Conservation (phyloP, 805 yeast species). For the Candida sphagnicola region DNA sequence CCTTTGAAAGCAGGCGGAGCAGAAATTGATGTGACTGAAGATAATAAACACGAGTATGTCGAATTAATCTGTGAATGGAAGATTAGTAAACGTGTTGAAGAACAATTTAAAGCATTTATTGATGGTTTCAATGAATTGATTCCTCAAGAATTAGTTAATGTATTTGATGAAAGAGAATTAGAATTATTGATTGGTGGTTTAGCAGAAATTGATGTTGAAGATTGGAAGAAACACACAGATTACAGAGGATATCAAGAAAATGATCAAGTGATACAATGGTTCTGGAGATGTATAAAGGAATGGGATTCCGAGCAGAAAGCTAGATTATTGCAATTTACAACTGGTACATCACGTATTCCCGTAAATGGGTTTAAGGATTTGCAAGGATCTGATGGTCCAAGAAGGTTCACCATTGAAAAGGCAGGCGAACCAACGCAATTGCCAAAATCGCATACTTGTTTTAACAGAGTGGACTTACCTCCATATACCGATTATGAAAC, state of each 20-base stretch:
- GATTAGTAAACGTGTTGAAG: constrained; percentile 87
- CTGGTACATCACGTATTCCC: constrained; percentile 98
- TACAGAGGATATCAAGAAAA: constrained; percentile 96
- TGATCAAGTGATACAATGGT: constrained; percentile 97
- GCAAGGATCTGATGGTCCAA: constrained; percentile 99
- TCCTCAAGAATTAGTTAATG: constrained; percentile 94
- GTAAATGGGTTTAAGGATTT: constrained; percentile 98
- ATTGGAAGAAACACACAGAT: constrained; percentile 99
- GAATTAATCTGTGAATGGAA: constrained; percentile 96
- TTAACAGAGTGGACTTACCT: constrained; percentile 97
- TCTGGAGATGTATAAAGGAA: constrained; percentile 89
- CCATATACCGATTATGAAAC: constrained; percentile 83
- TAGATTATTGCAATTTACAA: constrained; percentile 90
- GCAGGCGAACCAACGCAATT: constrained; percentile 92
- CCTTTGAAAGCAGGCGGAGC: constrained; percentile 89
- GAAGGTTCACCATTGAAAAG: constrained; percentile 97
- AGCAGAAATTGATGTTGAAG: constrained; percentile 96
- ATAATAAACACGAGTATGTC: constrained; percentile 91
- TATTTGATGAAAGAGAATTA: constrained; percentile 95
- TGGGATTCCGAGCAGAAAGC: constrained; percentile 98
- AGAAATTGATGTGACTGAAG: constrained; percentile 88
- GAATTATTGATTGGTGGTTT: constrained; percentile 97
- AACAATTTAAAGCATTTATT: constrained; percentile 93
- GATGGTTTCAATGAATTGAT: constrained; percentile 96
- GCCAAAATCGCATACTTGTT: constrained; percentile 98